phyloP scores from a whole-genome alignment of 495 filamentous ascomycete species.

The Podospora pseudopauciseta region DNA sequence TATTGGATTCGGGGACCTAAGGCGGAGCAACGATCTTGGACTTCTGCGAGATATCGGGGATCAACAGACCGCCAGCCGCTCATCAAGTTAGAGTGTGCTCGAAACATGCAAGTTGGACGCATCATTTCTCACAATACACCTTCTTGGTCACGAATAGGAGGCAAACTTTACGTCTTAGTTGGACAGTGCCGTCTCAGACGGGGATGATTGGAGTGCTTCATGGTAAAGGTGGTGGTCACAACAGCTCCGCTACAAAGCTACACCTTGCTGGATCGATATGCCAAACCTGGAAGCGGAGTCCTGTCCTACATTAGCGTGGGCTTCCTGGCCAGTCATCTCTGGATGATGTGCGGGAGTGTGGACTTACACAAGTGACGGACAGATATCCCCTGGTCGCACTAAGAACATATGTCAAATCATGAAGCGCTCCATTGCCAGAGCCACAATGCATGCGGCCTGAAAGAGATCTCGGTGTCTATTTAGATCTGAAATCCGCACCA shows the following conservation, averaged over 20 bases:
- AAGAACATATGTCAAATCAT: neutral
- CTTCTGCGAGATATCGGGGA: neutral
- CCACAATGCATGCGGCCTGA: neutral
- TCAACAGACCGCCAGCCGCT: neutral
- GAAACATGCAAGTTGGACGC: neutral
- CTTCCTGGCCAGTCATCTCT: constrained; percentile 10
- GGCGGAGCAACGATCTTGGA: too few species aligned
- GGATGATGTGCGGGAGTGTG: neutral
- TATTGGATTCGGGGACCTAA: neutral
- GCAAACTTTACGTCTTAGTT: neutral
- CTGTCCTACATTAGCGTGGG: constrained; percentile 15
- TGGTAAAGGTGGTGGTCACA: neutral
- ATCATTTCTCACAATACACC: neutral
- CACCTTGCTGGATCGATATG: neutral
- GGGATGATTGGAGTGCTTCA: neutral
- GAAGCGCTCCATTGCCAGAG: neutral
- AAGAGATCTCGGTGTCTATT: neutral
- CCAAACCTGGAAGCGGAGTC: constrained; percentile 8
- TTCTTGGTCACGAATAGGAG: neutral
- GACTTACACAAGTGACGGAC: neutral
- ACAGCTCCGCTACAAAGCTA: neutral
- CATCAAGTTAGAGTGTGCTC: neutral
- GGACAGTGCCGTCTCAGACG: neutral
- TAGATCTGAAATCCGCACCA: neutral
- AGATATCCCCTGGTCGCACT: neutral